Base-by-base conservation (phyloP, 257 asterid species). In the Linaria vulgaris region DNA sequence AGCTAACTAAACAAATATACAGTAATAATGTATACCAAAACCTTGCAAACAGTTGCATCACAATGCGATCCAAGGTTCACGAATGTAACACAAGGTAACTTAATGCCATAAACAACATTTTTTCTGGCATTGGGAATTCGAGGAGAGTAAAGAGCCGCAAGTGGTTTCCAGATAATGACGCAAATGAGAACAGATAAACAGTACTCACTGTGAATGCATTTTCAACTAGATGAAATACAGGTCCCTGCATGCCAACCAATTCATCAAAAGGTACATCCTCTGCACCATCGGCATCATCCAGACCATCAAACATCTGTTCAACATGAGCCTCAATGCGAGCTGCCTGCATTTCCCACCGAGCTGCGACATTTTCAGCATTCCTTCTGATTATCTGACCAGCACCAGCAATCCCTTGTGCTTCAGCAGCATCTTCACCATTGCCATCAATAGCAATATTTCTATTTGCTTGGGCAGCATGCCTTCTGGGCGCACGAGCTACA, bases 181-280 rank as follows among this genome's bases (percentile, higher is more conserved):
- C 6, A n/a, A 37, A 65, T 19, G 10, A 55, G 22, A 27, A 57
- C 45, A 12, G 23, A 43, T 52, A 11, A 67, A 61, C 30, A 58
- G 45, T 56, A 77, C 98, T 74, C 69, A 91, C 98, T 1, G 98
- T 91, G 78, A 91, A 91, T 46, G 97, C 97, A 72, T 90, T 94
- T 76, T 94, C 99, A 70, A 90, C 95, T 70, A 94, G 81, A 82
- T 94, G 99, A 69, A 94, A 94, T 31, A 94, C 95, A 51, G 99
- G 99, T 44, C 99, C 99, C 84, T 90, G 97, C 99, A 94, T 94
- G 76, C 99, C 99, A 66, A 94, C 99, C 74, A 94, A 86, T 76
- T 94, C 99, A 68, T 90, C 99, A 55, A 94, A 94, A 37, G 99
- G 97, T 12, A 94, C 99, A 69, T 94, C 99, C 80, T 90, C 99